Evolutionary conservation across 805 yeast species (phyloP).

Genomic region (Babjeviella inositovora): DNA sequence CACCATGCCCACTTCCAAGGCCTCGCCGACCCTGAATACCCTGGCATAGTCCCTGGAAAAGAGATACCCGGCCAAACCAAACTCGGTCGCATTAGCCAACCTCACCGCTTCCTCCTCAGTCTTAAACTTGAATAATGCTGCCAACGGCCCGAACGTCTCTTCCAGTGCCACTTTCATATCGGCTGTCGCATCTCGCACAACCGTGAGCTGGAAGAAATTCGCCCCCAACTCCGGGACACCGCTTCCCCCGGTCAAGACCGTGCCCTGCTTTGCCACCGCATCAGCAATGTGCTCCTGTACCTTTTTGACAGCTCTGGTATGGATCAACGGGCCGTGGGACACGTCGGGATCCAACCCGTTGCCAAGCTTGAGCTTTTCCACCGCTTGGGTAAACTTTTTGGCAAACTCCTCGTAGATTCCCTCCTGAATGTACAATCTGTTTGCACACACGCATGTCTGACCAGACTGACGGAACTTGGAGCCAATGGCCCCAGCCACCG

Average conservation of each 20-base stretch:
- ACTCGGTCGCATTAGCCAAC: constrained; percentile 50
- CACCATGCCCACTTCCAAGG: constrained; percentile 64
- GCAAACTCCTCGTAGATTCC: constrained; percentile 31
- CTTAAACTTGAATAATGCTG: constrained; percentile 49
- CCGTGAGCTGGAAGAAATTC: constrained; percentile 52
- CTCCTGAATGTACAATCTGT: constrained; percentile 39
- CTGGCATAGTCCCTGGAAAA: constrained; percentile 38
- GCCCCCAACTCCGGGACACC: constrained; percentile 30
- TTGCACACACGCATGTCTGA: constrained; percentile 53
- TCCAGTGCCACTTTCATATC: constrained; percentile 44
- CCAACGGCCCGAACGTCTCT: constrained; percentile 75
- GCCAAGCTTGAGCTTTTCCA: constrained; percentile 31
- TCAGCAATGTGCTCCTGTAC: constrained; percentile 37
- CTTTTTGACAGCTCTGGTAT: constrained; percentile 29
- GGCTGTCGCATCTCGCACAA: constrained; percentile 40
- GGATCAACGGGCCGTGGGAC: constrained; percentile 44
- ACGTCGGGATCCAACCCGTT: constrained; percentile 33
- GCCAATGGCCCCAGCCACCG: constrained; percentile 33
- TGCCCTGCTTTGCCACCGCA: constrained; percentile 39
- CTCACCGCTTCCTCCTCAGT: constrained; percentile 48
- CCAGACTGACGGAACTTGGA: constrained; percentile 48
- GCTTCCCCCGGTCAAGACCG: constrained; percentile 33
- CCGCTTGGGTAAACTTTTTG: constrained; percentile 22
- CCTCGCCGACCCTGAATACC: constrained; percentile 47
- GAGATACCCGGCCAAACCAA: constrained; percentile 70